Base-by-base conservation (phyloP, 257 asterid species). In the Gynochthodes officinalis region DNA sequence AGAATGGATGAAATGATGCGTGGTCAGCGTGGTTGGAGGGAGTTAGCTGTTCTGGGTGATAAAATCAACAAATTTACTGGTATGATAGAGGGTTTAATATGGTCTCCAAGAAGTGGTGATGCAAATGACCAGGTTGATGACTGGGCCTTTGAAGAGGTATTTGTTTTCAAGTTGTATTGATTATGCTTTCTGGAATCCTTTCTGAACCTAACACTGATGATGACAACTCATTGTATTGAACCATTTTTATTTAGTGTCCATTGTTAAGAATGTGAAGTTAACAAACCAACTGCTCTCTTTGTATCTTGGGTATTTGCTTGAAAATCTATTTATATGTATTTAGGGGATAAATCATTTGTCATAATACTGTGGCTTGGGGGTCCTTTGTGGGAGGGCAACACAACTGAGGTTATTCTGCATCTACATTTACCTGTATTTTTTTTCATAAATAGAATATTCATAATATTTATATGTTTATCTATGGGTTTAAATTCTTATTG, bases 1-100 rank as follows among this genome's bases (percentile, higher is more conserved):
- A 94, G 99, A 87, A 94, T 94, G 97, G 99, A 94, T 84, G 99
- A 94, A 85, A 94, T 94, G 99, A 94, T 94, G 99, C 86, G 89
- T 48, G 99, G 99, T n/a, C 98, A 94, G 80, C 89, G 97, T 76
- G 99, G 99, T 64, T 94, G 99, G 99, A 87, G 98, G 84, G 99
- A 94, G 76, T 78, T 94, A 83, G 97, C 98, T 75, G 82, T 89
- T 70, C 87, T 94, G 52, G 99, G 99, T 65, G 97, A 94, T 82
- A 94, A 87, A 81, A 75, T 91, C 49, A 88, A 91, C 87, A 91
- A 89, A 86, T 88, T 94, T 71, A 78, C 86, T 66, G 98, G 99
- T 77, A 87, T 95, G 92, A 90, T 95, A 65, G 98, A 95, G 86
- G 98, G 99, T 77, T 66, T 95, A 32, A 88, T 95, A 67, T 95